These are phyloP conservation scores for Brasilioporus rufonigricans DNA, from an alignment of 768 basidiomycete genomes.

Conservation along the genomic window DNA sequence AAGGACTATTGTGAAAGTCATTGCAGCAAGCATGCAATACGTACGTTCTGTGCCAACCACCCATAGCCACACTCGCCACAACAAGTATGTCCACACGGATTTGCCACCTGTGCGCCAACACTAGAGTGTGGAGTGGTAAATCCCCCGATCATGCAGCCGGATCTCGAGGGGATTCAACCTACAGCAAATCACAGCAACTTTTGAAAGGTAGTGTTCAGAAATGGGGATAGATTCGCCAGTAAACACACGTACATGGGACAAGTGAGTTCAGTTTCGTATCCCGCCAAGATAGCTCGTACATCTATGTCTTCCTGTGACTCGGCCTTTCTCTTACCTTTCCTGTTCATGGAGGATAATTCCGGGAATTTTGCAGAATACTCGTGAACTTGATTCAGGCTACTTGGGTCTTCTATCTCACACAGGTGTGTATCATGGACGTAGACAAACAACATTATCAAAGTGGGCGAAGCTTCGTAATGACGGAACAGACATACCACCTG, in stretches of 20 bases:
- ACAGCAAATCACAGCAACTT: slow-evolving; percentile 76
- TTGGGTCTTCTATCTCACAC: neutral
- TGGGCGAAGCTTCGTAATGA: neutral
- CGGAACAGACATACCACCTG: slow-evolving; percentile 19
- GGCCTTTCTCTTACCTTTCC: slow-evolving; percentile 47
- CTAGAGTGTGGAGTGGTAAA: slow-evolving; percentile 34
- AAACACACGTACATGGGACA: slow-evolving; percentile 66
- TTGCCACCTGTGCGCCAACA: slow-evolving; percentile 57
- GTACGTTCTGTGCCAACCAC: slow-evolving; percentile 57
- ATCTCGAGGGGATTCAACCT: slow-evolving; percentile 24
- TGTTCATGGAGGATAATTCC: slow-evolving; percentile 17
- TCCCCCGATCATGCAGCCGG: neutral
- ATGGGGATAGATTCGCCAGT: neutral
- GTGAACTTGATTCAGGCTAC: neutral
- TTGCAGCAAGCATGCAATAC: slow-evolving; percentile 11
- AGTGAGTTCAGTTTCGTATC: slow-evolving; percentile 61
- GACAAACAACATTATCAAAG: neutral
- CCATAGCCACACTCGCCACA: slow-evolving; percentile 66
- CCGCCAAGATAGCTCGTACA: slow-evolving; percentile 36
- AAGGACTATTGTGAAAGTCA: slow-evolving; percentile 1
- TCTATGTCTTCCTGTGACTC: slow-evolving; percentile 22
- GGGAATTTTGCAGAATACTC: slow-evolving; percentile 3
- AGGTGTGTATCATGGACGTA: slow-evolving; percentile 6
- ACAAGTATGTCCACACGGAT: slow-evolving; percentile 72
- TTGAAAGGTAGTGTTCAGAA: slow-evolving; percentile 21